Evolutionary conservation across 495 filamentous ascomycete species (phyloP), one percentile per base, ranked within the genome.

Genomic region (Beverwykella pulmonaria): DNA sequence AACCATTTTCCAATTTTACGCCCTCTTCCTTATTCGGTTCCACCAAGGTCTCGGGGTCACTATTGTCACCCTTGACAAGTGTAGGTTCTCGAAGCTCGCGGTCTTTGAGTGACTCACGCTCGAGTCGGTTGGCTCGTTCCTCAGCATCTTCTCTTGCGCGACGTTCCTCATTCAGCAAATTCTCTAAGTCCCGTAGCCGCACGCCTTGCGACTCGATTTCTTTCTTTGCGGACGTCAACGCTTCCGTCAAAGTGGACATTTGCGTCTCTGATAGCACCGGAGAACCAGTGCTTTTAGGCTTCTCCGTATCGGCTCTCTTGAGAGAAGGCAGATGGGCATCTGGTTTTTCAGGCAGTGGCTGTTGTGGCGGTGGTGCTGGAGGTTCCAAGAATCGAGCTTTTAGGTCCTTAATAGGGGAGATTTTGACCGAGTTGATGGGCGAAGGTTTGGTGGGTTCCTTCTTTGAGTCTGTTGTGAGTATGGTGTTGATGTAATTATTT

Each of bases 291-390:
- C 75, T 83, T 73, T 87, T 90, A 1, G 87, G 83, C 50, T 87
- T 86, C 65, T 94, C 91, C 0, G 90, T 93, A 34, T 91, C 88
- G 30, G 81, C 81, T 52, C 92, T 82, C 69, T 90, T 91, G 32
- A 95, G 75, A 8, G 88, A 79, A 0, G 86, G 82, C 56, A 58
- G 84, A 78, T 82, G 79, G 44, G 84, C 83, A 77, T 94, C 90
- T 1, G 92, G 92, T 73, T 96, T 96, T 70, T 95, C 92, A 6
- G 92, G 92, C 0, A 97, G 79, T 17, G 93, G 91, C 71, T 96
- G 92, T 71, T 93, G 90, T 14, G 93, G 93, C 17, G 94, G 92
- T 27, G 93, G 94, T 19, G 92, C 90, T 9, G 92, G 92, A 20
- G 92, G 93, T 61, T 96, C 92, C 2, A 90, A 93, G 65, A 96